Evolutionary conservation across 805 yeast species (phyloP).

Genomic region (Lipomyces yamadae): DNA sequence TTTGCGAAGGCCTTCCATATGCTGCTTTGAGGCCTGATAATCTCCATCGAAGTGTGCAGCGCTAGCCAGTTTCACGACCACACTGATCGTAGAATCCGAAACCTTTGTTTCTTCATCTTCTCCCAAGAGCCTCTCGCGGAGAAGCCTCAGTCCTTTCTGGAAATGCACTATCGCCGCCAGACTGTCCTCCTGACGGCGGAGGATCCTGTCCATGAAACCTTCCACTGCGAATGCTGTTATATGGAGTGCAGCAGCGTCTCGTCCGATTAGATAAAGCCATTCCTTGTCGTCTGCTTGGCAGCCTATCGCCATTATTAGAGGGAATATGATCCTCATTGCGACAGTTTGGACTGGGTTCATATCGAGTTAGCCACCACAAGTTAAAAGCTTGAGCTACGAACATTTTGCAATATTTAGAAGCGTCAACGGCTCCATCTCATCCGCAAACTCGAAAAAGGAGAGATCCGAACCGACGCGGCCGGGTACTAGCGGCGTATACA

Average conservation of each 20-base stretch:
- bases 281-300: neutral
- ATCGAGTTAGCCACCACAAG: neutral
- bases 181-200: neutral
- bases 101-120: neutral
- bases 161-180: neutral
- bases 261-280: neutral
- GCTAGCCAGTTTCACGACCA: neutral
- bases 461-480: slow-evolving; percentile 1
- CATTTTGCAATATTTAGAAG: neutral
- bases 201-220: neutral
- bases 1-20: neutral
- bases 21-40: neutral
- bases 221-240: neutral
- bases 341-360: neutral
- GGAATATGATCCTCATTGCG: neutral
- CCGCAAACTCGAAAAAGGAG: neutral
- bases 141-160: neutral
- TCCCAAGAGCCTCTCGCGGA: neutral
- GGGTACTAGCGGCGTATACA: neutral
- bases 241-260: neutral
- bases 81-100: neutral
- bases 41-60: neutral
- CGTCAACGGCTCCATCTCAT: neutral
- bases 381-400: neutral
- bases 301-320: neutral